Conservation (phyloP, 768 basidiomycete species). For the Lactifluus hygrophoroides region DNA sequence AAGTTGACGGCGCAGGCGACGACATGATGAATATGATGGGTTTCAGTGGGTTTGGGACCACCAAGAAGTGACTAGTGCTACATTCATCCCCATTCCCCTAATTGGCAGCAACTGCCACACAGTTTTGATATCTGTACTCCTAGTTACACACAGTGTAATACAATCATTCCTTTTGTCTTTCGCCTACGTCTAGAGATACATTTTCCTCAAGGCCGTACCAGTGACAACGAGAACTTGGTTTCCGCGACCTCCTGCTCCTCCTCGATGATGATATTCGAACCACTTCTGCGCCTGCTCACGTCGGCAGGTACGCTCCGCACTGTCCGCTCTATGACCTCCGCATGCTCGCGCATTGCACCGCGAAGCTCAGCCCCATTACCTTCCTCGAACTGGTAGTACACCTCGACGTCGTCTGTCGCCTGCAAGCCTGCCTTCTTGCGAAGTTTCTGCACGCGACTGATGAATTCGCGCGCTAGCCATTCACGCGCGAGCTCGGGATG, state of each 20-base stretch:
- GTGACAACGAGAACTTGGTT: conserved; percentile 61
- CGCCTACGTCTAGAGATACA: background rate
- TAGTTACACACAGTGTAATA: conserved; percentile 28
- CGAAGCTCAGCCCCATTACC: conserved; percentile 57
- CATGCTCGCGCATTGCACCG: conserved; percentile 55
- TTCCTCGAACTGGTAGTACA: conserved; percentile 76
- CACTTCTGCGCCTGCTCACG: conserved; percentile 42
- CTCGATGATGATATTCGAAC: conserved; percentile 52
- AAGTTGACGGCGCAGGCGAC: conserved; percentile 22
- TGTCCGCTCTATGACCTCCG: conserved; percentile 62
- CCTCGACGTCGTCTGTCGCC: conserved; percentile 86
- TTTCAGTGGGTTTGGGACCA: conserved; percentile 81
- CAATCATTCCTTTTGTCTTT: conserved; percentile 18
- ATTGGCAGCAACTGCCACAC: background rate
- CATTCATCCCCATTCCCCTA: background rate
- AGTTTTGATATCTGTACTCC: conserved; percentile 22
- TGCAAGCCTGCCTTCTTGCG: conserved; percentile 94
- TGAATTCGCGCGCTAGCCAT: conserved; percentile 83
- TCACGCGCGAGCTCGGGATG: conserved; percentile 82
- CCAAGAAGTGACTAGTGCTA: conserved; percentile 56
- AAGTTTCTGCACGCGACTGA: conserved; percentile 89
- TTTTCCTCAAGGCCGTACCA: conserved; percentile 47
- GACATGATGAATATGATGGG: conserved; percentile 85
- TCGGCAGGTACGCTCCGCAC: conserved; percentile 64
- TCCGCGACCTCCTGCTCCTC: conserved; percentile 86